Evolutionary conservation across 441 rosid genomes (phyloP).

Genomic region (Erodium moschatum): DNA sequence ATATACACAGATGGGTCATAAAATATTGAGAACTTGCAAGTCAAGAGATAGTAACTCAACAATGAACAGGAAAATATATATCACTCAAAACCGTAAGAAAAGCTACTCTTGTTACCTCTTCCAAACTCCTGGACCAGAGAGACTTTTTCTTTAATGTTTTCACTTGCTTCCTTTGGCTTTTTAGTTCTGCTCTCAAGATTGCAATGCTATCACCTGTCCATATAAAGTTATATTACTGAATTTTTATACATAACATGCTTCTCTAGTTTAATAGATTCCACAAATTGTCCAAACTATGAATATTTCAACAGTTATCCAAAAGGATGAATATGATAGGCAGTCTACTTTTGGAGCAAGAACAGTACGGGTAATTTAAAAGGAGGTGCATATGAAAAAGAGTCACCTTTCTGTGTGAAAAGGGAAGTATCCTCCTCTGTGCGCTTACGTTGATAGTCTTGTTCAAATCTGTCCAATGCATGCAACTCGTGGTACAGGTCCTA

Average conservation of each 20-base stretch:
- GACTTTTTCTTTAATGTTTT: slow-evolving; percentile 86
- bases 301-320: background rate
- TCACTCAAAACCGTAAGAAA: background rate
- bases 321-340: background rate
- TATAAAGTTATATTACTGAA: slow-evolving; percentile 7
- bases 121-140: slow-evolving; percentile 94
- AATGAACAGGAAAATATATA: background rate
- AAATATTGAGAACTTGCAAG: background rate
- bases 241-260: background rate
- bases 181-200: slow-evolving; percentile 80
- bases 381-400: slow-evolving; percentile 15
- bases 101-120: slow-evolving; percentile 50
- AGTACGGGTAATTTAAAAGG: slow-evolving; percentile 5
- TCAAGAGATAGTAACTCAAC: background rate
- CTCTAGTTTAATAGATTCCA: background rate
- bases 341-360: slow-evolving; percentile 2
- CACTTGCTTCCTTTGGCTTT: slow-evolving; percentile 89
- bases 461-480: slow-evolving; percentile 95
- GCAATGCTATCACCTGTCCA: slow-evolving; percentile 66
- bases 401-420: slow-evolving; percentile 66
- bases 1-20: background rate
- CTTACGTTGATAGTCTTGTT: slow-evolving; percentile 92
- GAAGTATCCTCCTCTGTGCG: slow-evolving; percentile 78
- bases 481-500: slow-evolving; percentile 96
- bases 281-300: background rate